Percentiles rank a stretch among this genome's conserved stretches.
phyloP scores from a whole-genome alignment of 2,329 filamentous ascomycete genomes.

The Diplocarpon rosae region DNA sequence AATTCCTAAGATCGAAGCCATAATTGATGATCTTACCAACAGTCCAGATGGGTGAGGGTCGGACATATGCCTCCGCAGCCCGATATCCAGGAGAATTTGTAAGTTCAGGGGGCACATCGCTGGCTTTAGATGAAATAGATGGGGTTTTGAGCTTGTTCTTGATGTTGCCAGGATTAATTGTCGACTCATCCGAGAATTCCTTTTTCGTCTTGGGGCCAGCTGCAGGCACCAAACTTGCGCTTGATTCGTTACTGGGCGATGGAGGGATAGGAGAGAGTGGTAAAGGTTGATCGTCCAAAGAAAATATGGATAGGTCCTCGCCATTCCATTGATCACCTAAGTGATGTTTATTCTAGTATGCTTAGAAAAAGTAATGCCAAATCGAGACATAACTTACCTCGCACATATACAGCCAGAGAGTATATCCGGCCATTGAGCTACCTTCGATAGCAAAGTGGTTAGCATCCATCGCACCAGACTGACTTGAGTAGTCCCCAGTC shows the following conservation, averaged over 20 bases:
- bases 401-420: constrained; percentile 77
- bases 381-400: constrained; percentile 37
- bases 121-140: constrained; percentile 49
- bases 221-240: constrained; percentile 34
- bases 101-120: constrained; percentile 43
- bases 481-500: constrained; percentile 88
- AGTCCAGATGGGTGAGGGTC: constrained; percentile 68
- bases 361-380: constrained; percentile 7
- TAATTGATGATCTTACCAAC: constrained; percentile 61
- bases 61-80: constrained; percentile 85
- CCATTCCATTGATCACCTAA: constrained; percentile 96
- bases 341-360: constrained; percentile 63
- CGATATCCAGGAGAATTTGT: constrained; percentile 64
- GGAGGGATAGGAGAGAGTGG: constrained; percentile 40
- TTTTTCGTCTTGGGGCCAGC: constrained; percentile 29
- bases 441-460: constrained; percentile 91
- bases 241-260: constrained; percentile 34
- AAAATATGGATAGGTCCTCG: constrained; percentile 88
- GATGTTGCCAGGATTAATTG: constrained; percentile 65
- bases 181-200: constrained; percentile 40
- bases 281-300: constrained; percentile 63
- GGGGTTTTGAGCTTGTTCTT: constrained; percentile 59
- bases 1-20: constrained; percentile 73
- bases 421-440: constrained; percentile 71
- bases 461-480: constrained; percentile 85